Evolutionary conservation across 2,329 filamentous ascomycete species (phyloP), one percentile per base, ranked within the genome.

Genomic region (Xylaria arbuscula): DNA sequence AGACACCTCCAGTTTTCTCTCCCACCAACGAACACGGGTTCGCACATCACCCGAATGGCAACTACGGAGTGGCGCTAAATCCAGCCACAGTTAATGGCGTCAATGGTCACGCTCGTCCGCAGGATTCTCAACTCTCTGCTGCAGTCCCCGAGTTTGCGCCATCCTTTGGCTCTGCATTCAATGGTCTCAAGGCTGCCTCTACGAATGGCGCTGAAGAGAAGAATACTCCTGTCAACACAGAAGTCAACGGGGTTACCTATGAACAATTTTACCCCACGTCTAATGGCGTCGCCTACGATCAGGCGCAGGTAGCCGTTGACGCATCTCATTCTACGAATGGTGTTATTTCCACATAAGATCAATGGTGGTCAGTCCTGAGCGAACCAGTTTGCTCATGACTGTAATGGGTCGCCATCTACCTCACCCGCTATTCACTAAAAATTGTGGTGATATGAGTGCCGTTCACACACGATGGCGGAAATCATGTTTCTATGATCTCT

Each of bases 71-170:
- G 69, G 72, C 42, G n/a, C 70, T 73, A 40, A 71, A 68, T 3
- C 32, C 58, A 19, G 38, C 68, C 19, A 55, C 62, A n/a, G 56
- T 63, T 47, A 73, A 77, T 61, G 76, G 75, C 7, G 56, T 72
- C n/a, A 76, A 77, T 51, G 75, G 75, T 2, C 70, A 76, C 47
- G 17, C 65, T 59, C 71, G 57, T 15, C 62, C 76, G 38, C 75
- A 80, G 6, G 85, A 86, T 63, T 85, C 84, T 8, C 84, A 85
- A 60, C 82, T 91, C 32, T 90, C 88, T 38, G 88, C 88, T n/a
- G 81, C 85, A 22, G 89, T 90, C 2, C 87, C 88, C 0, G 88
- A 90, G 69, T 91, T 90, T 72, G 84, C 86, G 8, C 87, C 87
- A 15, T 67, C 68, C 10, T 53, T 34, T 24, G 19, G 47, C 38